These are phyloP conservation scores for Annona squamosa DNA, from an alignment of 164 flowering plant genomes.

Conservation along the genomic window DNA sequence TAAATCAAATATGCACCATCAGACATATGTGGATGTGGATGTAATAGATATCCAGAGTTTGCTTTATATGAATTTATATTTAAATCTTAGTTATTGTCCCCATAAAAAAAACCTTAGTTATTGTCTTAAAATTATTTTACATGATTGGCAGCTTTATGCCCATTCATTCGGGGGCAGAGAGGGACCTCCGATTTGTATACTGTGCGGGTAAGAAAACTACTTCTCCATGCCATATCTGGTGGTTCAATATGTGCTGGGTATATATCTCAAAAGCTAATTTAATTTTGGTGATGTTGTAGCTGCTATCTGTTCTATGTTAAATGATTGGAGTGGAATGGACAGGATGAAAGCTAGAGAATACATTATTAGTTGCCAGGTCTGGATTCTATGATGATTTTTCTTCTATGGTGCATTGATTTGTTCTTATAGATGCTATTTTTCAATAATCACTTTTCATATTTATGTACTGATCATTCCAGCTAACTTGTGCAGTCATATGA, in stretches of 20 bases:
- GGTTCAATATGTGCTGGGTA: neutral
- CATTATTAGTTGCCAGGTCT: constrained; percentile 78
- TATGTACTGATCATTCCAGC: neutral
- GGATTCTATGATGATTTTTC: neutral
- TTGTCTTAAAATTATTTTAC: neutral
- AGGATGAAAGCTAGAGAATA: constrained; percentile 71
- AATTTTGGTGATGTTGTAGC: constrained; percentile 40
- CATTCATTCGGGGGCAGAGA: constrained; percentile 73
- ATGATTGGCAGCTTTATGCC: constrained; percentile 69
- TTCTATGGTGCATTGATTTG: neutral
- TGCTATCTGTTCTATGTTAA: constrained; percentile 75
- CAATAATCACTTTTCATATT: neutral
- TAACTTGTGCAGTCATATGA: constrained; percentile 73
- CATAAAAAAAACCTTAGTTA: neutral
- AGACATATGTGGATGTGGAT: too few species aligned
- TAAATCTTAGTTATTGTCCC: neutral
- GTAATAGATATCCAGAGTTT: neutral
- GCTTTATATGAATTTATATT: neutral
- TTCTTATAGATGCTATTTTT: neutral
- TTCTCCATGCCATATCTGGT: neutral
- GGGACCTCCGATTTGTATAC: constrained; percentile 78
- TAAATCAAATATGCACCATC: neutral
- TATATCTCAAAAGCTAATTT: neutral
- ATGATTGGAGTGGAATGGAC: constrained; percentile 89
- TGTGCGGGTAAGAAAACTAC: constrained; percentile 70